A percentile compares a stretch with the other conserved stretches of the same genome.
phyloP scores from a whole-genome alignment of 495 filamentous ascomycete genomes.

The Xylaria telfairii region DNA sequence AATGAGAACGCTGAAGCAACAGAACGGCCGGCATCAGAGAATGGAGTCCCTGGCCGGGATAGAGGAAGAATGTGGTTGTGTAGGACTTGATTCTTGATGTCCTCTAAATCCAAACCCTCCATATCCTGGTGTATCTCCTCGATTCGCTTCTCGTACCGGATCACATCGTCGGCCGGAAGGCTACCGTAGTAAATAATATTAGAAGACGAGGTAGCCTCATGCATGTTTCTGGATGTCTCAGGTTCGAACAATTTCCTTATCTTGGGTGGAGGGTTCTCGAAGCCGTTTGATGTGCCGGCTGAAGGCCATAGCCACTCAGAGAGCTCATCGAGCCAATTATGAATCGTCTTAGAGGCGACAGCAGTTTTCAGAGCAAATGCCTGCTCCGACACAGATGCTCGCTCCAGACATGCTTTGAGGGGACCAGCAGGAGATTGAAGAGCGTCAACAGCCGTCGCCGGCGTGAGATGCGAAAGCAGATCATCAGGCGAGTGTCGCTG shows the following conservation, averaged over 20 bases:
- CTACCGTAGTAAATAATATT: slow-evolving; percentile 69
- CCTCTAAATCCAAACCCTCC: slow-evolving; percentile 82
- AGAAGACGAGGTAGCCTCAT: slow-evolving; percentile 23
- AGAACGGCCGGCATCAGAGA: slow-evolving; percentile 49
- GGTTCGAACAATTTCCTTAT: slow-evolving; percentile 41
- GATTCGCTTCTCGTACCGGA: slow-evolving; percentile 72
- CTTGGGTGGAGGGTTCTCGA: slow-evolving; percentile 58
- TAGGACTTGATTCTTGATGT: slow-evolving; percentile 87
- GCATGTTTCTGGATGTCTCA: slow-evolving; percentile 14
- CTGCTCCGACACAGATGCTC: slow-evolving; percentile 69
- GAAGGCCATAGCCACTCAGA: slow-evolving; percentile 75
- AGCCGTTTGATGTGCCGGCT: slow-evolving; percentile 57
- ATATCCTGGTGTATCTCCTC: slow-evolving; percentile 79
- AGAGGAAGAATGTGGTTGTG: slow-evolving; percentile 72
- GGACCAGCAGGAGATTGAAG: slow-evolving; percentile 59
- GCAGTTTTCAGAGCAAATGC: slow-evolving; percentile 77
- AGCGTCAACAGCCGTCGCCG: slow-evolving; percentile 49
- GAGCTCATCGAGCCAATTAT: slow-evolving; percentile 79
- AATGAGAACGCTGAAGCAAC: slow-evolving; percentile 55
- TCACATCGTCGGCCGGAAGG: slow-evolving; percentile 64
- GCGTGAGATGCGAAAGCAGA: slow-evolving; percentile 50
- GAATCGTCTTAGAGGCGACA: slow-evolving; percentile 73
- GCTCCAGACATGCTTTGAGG: slow-evolving; percentile 67
- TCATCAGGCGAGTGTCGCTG: slow-evolving; percentile 48
- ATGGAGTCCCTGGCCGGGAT: slow-evolving; percentile 58